Conservation (phyloP, 2,329 filamentous ascomycete species). For the Fusarium brevicatenulatum region DNA sequence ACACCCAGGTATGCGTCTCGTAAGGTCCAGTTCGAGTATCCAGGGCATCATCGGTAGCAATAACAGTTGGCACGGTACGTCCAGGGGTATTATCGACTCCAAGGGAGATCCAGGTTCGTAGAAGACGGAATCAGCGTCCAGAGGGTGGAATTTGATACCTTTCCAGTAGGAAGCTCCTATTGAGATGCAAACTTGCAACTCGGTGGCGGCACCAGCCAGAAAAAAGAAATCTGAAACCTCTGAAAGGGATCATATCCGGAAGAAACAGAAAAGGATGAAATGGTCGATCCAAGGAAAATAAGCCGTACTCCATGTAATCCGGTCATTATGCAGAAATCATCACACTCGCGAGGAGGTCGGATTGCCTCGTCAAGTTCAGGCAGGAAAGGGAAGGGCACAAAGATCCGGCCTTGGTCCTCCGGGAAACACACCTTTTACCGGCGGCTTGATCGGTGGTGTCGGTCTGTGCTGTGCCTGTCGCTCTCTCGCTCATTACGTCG, state of each 20-base stretch:
- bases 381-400: conserved; percentile 29
- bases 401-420: conserved; percentile 36
- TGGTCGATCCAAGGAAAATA: conserved; percentile 42
- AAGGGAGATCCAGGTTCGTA: conserved; percentile 31
- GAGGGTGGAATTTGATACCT: conserved; percentile 36
- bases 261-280: conserved; percentile 41
- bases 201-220: conserved; percentile 38
- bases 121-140: conserved; percentile 34
- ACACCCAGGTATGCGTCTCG: conserved; percentile 36
- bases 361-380: conserved; percentile 36
- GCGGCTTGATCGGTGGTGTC: conserved; percentile 53
- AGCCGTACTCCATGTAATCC: conserved; percentile 43
- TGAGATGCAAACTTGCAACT: conserved; percentile 48
- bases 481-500: conserved; percentile 56
- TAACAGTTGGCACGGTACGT: conserved; percentile 38
- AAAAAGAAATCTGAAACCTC: conserved; percentile 38
- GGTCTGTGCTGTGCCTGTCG: conserved; percentile 53
- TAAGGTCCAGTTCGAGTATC: conserved; percentile 35
- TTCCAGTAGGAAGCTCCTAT: conserved; percentile 40
- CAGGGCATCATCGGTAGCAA: conserved; percentile 42
- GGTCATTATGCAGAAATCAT: conserved; percentile 48
- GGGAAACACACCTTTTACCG: conserved; percentile 45
- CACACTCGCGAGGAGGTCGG: conserved; percentile 42
- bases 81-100: conserved; percentile 41
- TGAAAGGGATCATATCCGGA: conserved; percentile 39